Conservation (phyloP, 1,284 basidiomycete genomes). For the Prillingera fragicola region DNA sequence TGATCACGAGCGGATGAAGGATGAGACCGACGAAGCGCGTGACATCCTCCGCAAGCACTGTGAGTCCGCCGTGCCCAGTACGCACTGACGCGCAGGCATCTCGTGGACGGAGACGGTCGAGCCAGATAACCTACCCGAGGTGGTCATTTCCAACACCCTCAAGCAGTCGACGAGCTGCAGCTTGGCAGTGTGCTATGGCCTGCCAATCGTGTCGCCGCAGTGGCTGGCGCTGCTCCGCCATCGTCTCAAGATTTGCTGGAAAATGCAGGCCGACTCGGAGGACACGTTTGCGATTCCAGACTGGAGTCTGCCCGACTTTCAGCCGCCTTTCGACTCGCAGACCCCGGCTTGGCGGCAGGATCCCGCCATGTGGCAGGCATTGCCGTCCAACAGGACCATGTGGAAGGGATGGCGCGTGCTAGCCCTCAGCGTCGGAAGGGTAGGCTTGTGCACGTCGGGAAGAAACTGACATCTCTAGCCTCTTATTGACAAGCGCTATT, state of each 20-base stretch:
- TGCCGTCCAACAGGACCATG: constrained; percentile 20
- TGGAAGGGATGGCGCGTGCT: constrained; percentile 33
- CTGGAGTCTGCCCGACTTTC: too few species aligned
- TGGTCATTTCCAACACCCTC: constrained; percentile 23
- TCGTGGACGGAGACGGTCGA: constrained; percentile 26
- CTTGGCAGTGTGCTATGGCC: constrained; percentile 30
- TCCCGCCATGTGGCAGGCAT: constrained; percentile 22
- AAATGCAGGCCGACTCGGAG: constrained; percentile 32
- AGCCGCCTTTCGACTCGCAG: too few species aligned
- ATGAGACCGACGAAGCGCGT: constrained; percentile 22
- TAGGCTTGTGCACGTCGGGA: too few species aligned
- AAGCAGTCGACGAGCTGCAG: constrained; percentile 16
- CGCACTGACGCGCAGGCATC: constrained; percentile 23
- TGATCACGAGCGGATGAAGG: constrained; percentile 30
- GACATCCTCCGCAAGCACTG: constrained; percentile 24
- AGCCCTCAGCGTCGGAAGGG: constrained; percentile 21
- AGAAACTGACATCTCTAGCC: too few species aligned
- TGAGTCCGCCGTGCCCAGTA: constrained; percentile 4
- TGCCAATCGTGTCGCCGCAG: constrained; percentile 31
- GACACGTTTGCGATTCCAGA: constrained; percentile 38
- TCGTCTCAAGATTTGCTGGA: constrained; percentile 31
- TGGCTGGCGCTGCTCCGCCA: constrained; percentile 25
- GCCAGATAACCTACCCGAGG: constrained; percentile 13
- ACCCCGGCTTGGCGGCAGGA: too few species aligned
- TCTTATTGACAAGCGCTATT: constrained; percentile 25